Conservation (phyloP, 2,329 filamentous ascomycete genomes). For the Colletotrichum scovillei region DNA sequence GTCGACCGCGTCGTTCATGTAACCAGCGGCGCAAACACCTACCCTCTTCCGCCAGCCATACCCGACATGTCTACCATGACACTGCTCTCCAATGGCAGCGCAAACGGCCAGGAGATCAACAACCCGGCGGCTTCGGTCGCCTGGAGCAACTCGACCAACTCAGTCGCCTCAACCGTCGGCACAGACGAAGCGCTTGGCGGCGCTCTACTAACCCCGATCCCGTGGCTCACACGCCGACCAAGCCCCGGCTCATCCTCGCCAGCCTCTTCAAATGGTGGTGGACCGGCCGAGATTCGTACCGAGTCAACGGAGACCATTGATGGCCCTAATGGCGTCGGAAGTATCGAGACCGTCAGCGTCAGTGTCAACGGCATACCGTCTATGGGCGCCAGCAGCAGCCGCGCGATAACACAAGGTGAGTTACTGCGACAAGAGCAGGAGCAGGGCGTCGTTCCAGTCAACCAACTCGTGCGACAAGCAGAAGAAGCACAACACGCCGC, state of each 20-base stretch:
- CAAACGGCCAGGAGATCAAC: constrained; percentile 50
- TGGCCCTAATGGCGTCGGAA: constrained; percentile 81
- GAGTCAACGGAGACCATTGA: constrained; percentile 85
- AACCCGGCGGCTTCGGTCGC: constrained; percentile 52
- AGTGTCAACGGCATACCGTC: constrained; percentile 77
- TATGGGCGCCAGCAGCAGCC: constrained; percentile 51
- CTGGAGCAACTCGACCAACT: constrained; percentile 60
- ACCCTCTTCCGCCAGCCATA: constrained; percentile 80
- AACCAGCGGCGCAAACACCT: constrained; percentile 82
- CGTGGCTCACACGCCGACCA: constrained; percentile 74
- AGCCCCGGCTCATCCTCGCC: constrained; percentile 37
- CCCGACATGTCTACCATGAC: constrained; percentile 67
- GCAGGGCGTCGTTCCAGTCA: constrained; percentile 80
- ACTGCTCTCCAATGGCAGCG: constrained; percentile 70
- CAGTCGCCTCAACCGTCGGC: constrained; percentile 64
- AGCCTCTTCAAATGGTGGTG: constrained; percentile 22
- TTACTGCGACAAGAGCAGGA: constrained; percentile 88
- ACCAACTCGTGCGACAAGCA: constrained; percentile 61
- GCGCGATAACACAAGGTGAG: constrained; percentile 84
- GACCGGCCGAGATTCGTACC: constrained; percentile 68
- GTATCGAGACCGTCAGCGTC: constrained; percentile 84
- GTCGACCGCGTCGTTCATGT: constrained; percentile 92
- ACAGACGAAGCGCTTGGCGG: constrained; percentile 92
- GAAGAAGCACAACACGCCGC: constrained; percentile 37
- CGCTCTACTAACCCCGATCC: constrained; percentile 91